Evolutionary conservation across 2,329 filamentous ascomycete species (phyloP).

Genomic region (Fusarium sp.): DNA sequence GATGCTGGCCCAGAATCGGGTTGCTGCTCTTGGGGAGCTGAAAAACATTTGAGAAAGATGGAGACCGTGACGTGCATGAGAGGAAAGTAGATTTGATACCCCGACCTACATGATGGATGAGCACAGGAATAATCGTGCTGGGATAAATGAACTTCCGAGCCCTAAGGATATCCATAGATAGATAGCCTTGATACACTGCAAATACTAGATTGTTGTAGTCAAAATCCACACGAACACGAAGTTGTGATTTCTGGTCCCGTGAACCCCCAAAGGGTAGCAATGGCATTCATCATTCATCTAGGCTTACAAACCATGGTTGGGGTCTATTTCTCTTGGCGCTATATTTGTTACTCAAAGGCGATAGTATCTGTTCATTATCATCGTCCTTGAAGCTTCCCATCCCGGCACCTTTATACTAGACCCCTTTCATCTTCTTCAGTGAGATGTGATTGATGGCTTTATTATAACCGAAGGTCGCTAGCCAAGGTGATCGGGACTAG

Average conservation of each 20-base stretch:
- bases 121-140: neutral
- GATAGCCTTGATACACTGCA: neutral
- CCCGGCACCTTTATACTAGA: neutral
- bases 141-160: neutral
- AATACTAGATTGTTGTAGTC: fast-evolving
- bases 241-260: too few species aligned
- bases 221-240: fast-evolving
- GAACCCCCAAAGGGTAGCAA: neutral
- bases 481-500: neutral
- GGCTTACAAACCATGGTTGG: too few species aligned
- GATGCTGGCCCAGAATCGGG: constrained; percentile 48
- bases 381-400: fast-evolving
- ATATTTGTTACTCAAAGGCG: fast-evolving
- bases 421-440: neutral
- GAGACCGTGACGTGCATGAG: too few species aligned
- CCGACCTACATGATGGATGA: too few species aligned
- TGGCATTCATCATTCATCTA: neutral
- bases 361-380: neutral
- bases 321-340: neutral
- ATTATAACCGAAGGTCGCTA: fast-evolving
- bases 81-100: too few species aligned
- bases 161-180: neutral
- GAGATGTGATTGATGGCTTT: neutral
- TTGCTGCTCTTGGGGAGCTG: constrained; percentile 14
- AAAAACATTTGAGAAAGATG: too few species aligned